A percentile compares a stretch with the other conserved stretches of the same genome.
These are phyloP conservation scores for Suhomyces coccinellae DNA, from an alignment of 1,139 yeast species.

Conservation along the genomic window DNA sequence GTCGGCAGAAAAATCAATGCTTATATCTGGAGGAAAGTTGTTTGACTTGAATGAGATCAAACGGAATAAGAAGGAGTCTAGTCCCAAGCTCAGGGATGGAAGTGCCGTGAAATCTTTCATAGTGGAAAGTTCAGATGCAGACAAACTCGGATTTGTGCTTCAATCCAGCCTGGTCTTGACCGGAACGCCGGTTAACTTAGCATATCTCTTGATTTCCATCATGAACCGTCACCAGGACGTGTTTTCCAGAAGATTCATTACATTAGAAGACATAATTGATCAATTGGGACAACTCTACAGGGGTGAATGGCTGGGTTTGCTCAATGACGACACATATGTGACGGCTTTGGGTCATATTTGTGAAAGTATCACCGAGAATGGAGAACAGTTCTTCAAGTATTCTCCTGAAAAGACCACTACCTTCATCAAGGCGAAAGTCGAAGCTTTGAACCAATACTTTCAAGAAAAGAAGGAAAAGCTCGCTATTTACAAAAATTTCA, in stretches of 20 bases:
- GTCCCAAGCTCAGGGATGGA: conserved; percentile 24
- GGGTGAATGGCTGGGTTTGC: conserved; percentile 24
- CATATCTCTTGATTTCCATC: conserved; percentile 41
- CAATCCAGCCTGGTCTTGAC: conserved; percentile 42
- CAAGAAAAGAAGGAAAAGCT: conserved; percentile 13
- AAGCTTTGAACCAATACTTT: conserved; percentile 28
- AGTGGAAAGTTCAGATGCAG: conserved; percentile 24
- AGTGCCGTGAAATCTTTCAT: conserved; percentile 39
- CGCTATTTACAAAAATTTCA: conserved; percentile 15
- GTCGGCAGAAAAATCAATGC: conserved; percentile 21
- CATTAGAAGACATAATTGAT: conserved; percentile 53
- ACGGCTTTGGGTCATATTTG: conserved; percentile 36
- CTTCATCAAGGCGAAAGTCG: conserved; percentile 34
- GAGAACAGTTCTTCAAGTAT: conserved; percentile 49
- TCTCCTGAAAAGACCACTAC: conserved; percentile 32
- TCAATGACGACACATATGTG: conserved; percentile 27
- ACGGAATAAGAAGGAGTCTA: conserved; percentile 22
- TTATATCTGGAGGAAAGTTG: conserved; percentile 20
- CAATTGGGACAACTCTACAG: conserved; percentile 24
- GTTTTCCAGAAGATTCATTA: conserved; percentile 35
- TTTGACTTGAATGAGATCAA: conserved; percentile 38
- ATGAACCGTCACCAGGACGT: conserved; percentile 31
- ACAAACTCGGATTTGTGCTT: conserved; percentile 27
- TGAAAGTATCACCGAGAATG: conserved; percentile 49
- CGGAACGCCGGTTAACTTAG: conserved; percentile 43